A percentile compares a stretch with the other conserved stretches of the same genome.
Evolutionary conservation across 2,329 filamentous ascomycete genomes (phyloP).

Genomic region (Colletotrichum cordylinicola): DNA sequence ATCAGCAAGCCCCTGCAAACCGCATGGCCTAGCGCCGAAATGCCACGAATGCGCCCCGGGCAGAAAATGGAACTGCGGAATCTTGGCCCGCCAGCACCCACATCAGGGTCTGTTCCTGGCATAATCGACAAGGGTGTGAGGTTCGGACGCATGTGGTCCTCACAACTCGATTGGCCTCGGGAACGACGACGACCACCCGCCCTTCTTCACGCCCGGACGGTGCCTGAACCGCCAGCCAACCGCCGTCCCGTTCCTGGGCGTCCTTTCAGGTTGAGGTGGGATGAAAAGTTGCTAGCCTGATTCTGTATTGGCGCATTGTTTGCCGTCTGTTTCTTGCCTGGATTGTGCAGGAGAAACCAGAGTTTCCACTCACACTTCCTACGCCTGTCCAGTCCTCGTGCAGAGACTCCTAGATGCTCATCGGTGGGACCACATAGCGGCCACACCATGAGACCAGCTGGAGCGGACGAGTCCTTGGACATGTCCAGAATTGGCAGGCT

Average conservation of each 20-base stretch:
- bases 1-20: not conserved
- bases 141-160: not conserved
- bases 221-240: conserved; percentile 16
- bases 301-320: not conserved
- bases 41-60: not conserved
- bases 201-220: not conserved
- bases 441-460: not conserved
- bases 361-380: not conserved
- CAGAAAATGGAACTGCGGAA: conserved; percentile 1
- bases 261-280: not conserved
- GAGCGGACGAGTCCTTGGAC: not conserved
- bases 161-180: not conserved
- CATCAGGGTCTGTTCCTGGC: conserved; percentile 1
- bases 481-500: not conserved
- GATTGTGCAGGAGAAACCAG: not conserved
- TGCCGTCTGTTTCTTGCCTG: not conserved
- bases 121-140: not conserved
- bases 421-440: not conserved
- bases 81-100: not conserved
- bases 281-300: not conserved
- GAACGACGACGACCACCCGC: not conserved
- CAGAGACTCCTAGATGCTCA: not conserved
- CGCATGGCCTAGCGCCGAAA: conserved; percentile 11
- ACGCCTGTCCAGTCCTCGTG: not conserved
- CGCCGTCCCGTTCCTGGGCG: conserved; percentile 3